Conservation (phyloP, 352 stramenopile species). For the Phytophthora citricola region DNA sequence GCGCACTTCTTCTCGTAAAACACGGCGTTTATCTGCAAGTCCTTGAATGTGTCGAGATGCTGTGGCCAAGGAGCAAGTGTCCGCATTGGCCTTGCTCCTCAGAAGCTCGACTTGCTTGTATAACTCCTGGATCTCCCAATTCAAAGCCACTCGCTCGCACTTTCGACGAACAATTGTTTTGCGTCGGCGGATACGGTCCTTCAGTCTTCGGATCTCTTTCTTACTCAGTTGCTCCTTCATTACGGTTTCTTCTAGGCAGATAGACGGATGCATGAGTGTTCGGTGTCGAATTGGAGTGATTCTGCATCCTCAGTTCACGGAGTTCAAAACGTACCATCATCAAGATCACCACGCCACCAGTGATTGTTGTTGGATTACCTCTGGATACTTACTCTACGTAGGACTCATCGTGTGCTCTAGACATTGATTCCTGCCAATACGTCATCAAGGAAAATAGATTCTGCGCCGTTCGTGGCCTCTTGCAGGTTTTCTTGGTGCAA, state of each 20-base stretch:
- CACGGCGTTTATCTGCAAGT: slow-evolving; percentile 3
- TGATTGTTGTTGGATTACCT: background rate
- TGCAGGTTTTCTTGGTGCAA: slow-evolving; percentile 13
- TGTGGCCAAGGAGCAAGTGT: background rate
- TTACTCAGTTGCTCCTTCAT: background rate
- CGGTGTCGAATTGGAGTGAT: no score
- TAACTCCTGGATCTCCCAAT: slow-evolving; percentile 4
- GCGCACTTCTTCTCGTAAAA: slow-evolving; percentile 11
- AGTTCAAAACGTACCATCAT: background rate
- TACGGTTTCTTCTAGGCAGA: background rate
- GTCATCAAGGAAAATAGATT: slow-evolving; percentile 10
- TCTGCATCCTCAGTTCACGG: no score
- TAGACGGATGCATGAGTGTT: background rate
- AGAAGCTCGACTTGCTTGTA: slow-evolving; percentile 5
- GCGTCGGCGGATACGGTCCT: slow-evolving; percentile 18
- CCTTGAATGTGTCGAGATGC: background rate
- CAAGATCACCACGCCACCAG: background rate
- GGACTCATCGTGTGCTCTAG: background rate
- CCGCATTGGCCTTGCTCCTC: background rate
- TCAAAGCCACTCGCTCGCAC: slow-evolving; percentile 5
- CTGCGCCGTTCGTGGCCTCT: background rate
- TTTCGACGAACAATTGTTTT: slow-evolving; percentile 8
- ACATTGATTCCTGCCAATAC: slow-evolving; percentile 11
- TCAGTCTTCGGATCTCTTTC: slow-evolving; percentile 11
- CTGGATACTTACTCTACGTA: background rate